A percentile compares a stretch with the other conserved stretches of the same genome.
Evolutionary conservation across 441 rosid species (phyloP).

Genomic region (Eutrema salsugineum): DNA sequence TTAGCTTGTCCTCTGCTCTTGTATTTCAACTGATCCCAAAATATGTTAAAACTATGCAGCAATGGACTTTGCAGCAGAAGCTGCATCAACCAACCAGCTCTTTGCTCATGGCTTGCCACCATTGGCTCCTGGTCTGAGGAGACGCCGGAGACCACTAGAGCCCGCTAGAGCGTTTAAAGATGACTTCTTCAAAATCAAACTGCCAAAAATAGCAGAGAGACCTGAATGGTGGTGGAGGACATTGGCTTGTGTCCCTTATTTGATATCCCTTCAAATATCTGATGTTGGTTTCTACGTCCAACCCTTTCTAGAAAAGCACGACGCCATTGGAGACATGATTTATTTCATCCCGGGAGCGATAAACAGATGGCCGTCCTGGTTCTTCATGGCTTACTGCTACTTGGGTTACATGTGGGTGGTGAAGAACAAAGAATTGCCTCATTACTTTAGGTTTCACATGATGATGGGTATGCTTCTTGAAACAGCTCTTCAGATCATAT

Average conservation of each 20-base stretch:
- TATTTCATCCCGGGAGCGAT: conserved; percentile 72
- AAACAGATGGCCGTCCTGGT: conserved; percentile 61
- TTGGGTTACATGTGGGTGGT: conserved; percentile 49
- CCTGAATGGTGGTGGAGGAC: conserved; percentile 93
- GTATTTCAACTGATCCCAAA: not conserved
- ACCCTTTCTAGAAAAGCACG: conserved; percentile 54
- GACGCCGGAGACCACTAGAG: not conserved
- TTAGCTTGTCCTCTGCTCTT: not conserved
- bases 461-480: conserved; percentile 87
- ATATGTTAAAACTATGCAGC: conserved; percentile 28
- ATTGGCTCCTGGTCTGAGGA: conserved; percentile 7
- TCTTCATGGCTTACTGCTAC: conserved; percentile 62
- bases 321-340: conserved; percentile 43
- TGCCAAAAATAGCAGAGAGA: conserved; percentile 46
- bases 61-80: conserved; percentile 17
- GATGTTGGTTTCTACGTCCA: conserved; percentile 63
- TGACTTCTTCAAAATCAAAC: conserved; percentile 42
- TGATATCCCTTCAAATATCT: conserved; percentile 70
- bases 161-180: conserved; percentile 38
- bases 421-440: conserved; percentile 65
- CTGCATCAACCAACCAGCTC: conserved; percentile 7
- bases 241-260: conserved; percentile 59
- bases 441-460: conserved; percentile 71
- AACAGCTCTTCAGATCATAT: conserved; percentile 57
- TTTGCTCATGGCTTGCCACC: conserved; percentile 22